Evolutionary conservation across 2,329 filamentous ascomycete genomes (phyloP).

Genomic region (Beauveria rudraprayagi): DNA sequence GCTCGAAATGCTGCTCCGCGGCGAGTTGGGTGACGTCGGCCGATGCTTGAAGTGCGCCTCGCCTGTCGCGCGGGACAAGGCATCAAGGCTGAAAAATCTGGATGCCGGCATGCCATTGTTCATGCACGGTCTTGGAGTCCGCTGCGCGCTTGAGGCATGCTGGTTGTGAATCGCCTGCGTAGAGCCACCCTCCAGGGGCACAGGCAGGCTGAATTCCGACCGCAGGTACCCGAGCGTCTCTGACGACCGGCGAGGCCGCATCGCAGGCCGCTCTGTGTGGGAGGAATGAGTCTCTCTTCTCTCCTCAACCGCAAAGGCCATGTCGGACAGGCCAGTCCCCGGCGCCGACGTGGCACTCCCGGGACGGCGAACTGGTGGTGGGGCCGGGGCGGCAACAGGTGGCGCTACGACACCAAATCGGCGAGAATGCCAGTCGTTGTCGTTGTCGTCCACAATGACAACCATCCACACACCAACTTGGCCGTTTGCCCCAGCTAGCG

Average conservation of each 20-base stretch:
- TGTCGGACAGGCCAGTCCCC: neutral
- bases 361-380: neutral
- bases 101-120: slow-evolving; percentile 8
- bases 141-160: slow-evolving; percentile 8
- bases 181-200: neutral
- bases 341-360: neutral
- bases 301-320: neutral
- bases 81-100: slow-evolving; percentile 13
- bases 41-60: neutral
- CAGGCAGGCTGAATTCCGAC: neutral
- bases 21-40: neutral
- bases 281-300: neutral
- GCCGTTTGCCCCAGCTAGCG: slow-evolving; percentile 56
- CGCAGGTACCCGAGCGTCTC: slow-evolving; percentile 14
- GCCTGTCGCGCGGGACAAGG: slow-evolving; percentile 12
- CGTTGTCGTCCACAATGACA: slow-evolving; percentile 60
- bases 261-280: neutral
- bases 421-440: slow-evolving; percentile 26
- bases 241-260: slow-evolving; percentile 14
- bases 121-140: neutral
- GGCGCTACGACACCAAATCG: neutral
- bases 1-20: neutral
- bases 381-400: neutral
- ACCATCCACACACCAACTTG: slow-evolving; percentile 72
- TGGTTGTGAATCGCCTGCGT: slow-evolving; percentile 14